Conservation (phyloP, 2,329 filamentous ascomycete genomes). For the Graphilbum sp. region DNA sequence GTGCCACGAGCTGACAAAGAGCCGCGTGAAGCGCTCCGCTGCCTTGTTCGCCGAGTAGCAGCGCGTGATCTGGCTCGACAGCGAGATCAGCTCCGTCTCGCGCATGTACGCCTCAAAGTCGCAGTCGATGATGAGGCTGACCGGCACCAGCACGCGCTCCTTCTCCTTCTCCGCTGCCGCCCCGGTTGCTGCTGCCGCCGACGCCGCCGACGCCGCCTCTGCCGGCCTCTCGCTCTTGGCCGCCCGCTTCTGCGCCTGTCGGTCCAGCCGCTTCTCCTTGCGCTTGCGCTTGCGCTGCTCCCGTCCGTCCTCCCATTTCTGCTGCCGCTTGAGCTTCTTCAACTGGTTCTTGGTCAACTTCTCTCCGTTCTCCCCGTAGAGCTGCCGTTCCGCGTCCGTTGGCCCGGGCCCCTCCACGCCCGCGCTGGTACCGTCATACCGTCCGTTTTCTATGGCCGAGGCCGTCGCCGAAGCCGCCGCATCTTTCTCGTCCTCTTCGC, state of each 20-base stretch:
- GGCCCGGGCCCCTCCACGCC: background rate
- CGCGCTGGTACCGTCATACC: no score
- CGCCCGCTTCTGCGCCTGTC: conserved; percentile 29
- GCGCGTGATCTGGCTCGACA: conserved; percentile 70
- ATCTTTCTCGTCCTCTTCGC: no score
- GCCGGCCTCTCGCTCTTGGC: conserved; percentile 33
- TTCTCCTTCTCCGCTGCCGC: conserved; percentile 10
- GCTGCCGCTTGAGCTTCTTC: conserved; percentile 58
- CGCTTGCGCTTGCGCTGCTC: conserved; percentile 36
- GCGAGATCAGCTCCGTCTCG: conserved; percentile 68
- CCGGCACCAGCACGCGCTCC: conserved; percentile 30
- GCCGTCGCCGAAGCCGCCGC: no score
- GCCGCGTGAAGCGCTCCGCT: conserved; percentile 48
- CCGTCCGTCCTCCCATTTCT: conserved; percentile 61
- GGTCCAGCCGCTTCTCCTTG: conserved; percentile 36
- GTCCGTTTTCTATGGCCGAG: no score
- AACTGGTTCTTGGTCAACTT: conserved; percentile 67
- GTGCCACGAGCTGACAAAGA: conserved; percentile 65
- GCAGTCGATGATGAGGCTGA: conserved; percentile 79
- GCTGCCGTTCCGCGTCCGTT: background rate
- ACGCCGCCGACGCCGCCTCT: conserved; percentile 24
- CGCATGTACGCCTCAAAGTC: conserved; percentile 83
- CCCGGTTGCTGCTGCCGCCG: conserved; percentile 17
- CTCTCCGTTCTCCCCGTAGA: background rate
- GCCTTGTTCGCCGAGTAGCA: conserved; percentile 78